Conservation (phyloP, 345 rosid genomes). For the Hibiscus tridactylites region DNA sequence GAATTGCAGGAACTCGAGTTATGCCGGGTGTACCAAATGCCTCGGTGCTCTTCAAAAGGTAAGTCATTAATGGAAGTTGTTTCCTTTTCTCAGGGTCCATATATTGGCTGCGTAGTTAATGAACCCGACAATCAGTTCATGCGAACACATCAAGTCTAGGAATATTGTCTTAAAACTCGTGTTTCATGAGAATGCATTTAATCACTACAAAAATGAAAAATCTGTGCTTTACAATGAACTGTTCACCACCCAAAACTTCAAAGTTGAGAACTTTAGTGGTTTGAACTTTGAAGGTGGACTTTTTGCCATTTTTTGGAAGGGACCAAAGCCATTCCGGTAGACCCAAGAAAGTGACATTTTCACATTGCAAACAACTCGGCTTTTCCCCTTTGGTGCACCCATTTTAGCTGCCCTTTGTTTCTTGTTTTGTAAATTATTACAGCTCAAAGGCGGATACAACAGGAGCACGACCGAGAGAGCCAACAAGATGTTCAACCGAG, state of each 20-base stretch:
- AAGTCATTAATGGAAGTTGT: neutral
- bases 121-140: neutral
- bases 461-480: slow-evolving; percentile 47
- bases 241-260: neutral
- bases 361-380: slow-evolving; percentile 27
- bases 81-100: neutral
- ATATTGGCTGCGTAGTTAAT: neutral
- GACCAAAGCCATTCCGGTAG: slow-evolving; percentile 24
- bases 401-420: neutral
- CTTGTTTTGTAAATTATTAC: slow-evolving; percentile 13
- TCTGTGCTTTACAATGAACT: neutral
- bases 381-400: slow-evolving; percentile 18
- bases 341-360: slow-evolving; percentile 26
- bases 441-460: slow-evolving; percentile 55
- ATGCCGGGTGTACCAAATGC: slow-evolving; percentile 92
- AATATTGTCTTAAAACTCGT: slow-evolving; percentile 9
- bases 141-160: slow-evolving; percentile 21
- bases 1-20: slow-evolving; percentile 78
- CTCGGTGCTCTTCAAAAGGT: slow-evolving; percentile 96
- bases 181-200: neutral
- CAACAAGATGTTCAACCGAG: slow-evolving; percentile 78
- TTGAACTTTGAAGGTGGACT: neutral
- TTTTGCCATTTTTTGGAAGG: slow-evolving; percentile 24
- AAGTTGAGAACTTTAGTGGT: neutral
- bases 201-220: neutral